These are phyloP conservation scores for Meira miltonrushii DNA, from an alignment of 1,284 basidiomycete species.

Conservation along the genomic window DNA sequence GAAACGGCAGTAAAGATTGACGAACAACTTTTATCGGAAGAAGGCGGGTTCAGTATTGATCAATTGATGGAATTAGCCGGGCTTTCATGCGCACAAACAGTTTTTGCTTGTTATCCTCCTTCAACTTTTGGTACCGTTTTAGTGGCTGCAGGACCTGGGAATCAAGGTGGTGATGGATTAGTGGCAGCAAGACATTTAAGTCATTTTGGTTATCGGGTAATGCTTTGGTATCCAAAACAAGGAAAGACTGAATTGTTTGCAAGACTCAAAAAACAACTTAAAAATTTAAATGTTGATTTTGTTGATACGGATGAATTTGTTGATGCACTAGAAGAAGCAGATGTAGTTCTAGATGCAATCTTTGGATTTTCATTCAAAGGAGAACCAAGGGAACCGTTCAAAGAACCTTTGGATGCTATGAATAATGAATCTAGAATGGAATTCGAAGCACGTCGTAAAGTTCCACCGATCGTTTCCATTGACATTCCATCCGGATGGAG, in stretches of 20 bases:
- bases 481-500: slow-evolving; percentile 97
- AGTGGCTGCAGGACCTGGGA: slow-evolving; percentile 88
- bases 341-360: slow-evolving; percentile 88
- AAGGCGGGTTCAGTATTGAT: slow-evolving; percentile 38
- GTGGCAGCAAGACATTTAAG: slow-evolving; percentile 86
- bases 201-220: slow-evolving; percentile 45
- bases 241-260: slow-evolving; percentile 43
- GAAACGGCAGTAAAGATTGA: slow-evolving; percentile 39
- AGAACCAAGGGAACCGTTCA: slow-evolving; percentile 76
- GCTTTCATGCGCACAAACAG: slow-evolving; percentile 82
- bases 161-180: slow-evolving; percentile 83
- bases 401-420: slow-evolving; percentile 67
- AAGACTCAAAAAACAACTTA: slow-evolving; percentile 76
- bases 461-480: slow-evolving; percentile 56
- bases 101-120: slow-evolving; percentile 70
- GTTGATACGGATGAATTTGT: slow-evolving; percentile 57
- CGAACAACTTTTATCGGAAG: slow-evolving; percentile 37
- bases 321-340: slow-evolving; percentile 61
- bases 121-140: slow-evolving; percentile 69
- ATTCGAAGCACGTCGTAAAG: slow-evolving; percentile 24
- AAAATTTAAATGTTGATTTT: slow-evolving; percentile 71
- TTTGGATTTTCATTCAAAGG: slow-evolving; percentile 93
- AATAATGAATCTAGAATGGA: slow-evolving; percentile 41
- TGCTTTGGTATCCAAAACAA: slow-evolving; percentile 46
- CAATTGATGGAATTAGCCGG: slow-evolving; percentile 99